A percentile compares a stretch with the other conserved stretches of the same genome.
Evolutionary conservation across 1,139 yeast species (phyloP).

Genomic region (Geotrichum restrictum): DNA sequence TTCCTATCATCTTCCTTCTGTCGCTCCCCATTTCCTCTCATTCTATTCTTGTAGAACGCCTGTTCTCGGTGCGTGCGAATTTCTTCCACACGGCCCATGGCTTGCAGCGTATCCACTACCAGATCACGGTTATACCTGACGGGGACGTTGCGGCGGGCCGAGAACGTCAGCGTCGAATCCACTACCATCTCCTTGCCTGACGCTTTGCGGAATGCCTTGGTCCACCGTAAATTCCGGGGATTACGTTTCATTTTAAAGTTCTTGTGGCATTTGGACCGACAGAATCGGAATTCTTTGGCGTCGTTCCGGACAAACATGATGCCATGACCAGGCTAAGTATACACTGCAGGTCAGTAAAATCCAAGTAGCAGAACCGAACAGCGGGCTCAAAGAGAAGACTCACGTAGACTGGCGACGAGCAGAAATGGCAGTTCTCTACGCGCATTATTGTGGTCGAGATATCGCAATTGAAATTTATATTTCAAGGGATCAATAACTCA

Average conservation of each 20-base stretch:
- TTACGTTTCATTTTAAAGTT: slow-evolving; percentile 97
- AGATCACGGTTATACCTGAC: slow-evolving; percentile 95
- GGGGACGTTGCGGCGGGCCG: slow-evolving; percentile 95
- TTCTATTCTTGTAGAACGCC: slow-evolving; percentile 98
- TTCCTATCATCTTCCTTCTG: slow-evolving; percentile 82
- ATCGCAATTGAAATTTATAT: too few relatives aligned
- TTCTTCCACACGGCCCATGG: slow-evolving; percentile 94
- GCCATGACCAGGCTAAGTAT: slow-evolving; percentile 76
- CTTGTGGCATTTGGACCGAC: slow-evolving; percentile 97
- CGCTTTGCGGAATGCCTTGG: slow-evolving; percentile 97
- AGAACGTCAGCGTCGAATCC: slow-evolving; percentile 92
- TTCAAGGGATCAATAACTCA: too few relatives aligned
- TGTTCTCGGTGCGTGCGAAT: slow-evolving; percentile 94
- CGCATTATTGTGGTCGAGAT: slow-evolving; percentile 55
- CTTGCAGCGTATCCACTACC: slow-evolving; percentile 88
- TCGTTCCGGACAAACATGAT: slow-evolving; percentile 97
- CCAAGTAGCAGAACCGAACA: neutral
- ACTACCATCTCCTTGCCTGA: slow-evolving; percentile 98
- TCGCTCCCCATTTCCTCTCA: slow-evolving; percentile 93
- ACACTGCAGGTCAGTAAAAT: neutral
- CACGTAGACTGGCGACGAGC: slow-evolving; percentile 87
- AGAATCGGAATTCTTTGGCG: slow-evolving; percentile 93
- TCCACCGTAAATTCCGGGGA: slow-evolving; percentile 97
- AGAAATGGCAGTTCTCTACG: slow-evolving; percentile 90
- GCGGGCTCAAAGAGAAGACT: slow-evolving; percentile 19